These are phyloP conservation scores for Botrytis squamosa DNA, from an alignment of 2,329 filamentous ascomycete genomes.

Conservation along the genomic window DNA sequence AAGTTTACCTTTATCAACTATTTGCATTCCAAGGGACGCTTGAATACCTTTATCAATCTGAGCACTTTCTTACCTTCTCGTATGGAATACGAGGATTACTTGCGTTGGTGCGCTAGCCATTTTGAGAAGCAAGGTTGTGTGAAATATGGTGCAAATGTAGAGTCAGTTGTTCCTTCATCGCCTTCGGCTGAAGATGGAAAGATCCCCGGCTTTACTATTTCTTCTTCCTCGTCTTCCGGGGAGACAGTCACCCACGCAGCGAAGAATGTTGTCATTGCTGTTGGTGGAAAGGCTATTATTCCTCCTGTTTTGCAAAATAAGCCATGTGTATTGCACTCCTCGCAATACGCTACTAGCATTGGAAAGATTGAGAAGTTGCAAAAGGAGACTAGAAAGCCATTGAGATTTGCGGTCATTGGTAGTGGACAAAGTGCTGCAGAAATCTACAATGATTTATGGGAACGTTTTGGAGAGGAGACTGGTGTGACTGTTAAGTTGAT, in stretches of 20 bases:
- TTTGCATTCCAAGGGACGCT: conserved; percentile 73
- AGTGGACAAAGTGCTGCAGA: conserved; percentile 92
- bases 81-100: conserved; percentile 91
- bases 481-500: conserved; percentile 63
- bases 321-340: conserved; percentile 81
- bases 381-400: conserved; percentile 25
- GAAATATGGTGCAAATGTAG: conserved; percentile 78
- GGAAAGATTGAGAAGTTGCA: conserved; percentile 50
- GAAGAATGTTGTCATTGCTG: conserved; percentile 59
- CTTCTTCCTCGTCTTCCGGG: conserved; percentile 40
- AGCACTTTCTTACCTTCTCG: conserved; percentile 84
- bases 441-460: conserved; percentile 87
- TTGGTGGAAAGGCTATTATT: conserved; percentile 68
- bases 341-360: conserved; percentile 71
- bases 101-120: conserved; percentile 83
- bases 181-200: conserved; percentile 30
- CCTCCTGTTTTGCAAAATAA: conserved; percentile 67
- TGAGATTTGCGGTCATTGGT: conserved; percentile 74
- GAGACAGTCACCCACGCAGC: conserved; percentile 43
- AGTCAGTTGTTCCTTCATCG: conserved; percentile 46
- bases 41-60: conserved; percentile 89
- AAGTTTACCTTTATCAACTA: conserved; percentile 97
- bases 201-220: conserved; percentile 38
- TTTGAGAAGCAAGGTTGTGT: conserved; percentile 58
- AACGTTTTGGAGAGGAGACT: conserved; percentile 79